phyloP scores from a whole-genome alignment of 805 yeast species.

The Hanseniaspora jakobsenii region DNA sequence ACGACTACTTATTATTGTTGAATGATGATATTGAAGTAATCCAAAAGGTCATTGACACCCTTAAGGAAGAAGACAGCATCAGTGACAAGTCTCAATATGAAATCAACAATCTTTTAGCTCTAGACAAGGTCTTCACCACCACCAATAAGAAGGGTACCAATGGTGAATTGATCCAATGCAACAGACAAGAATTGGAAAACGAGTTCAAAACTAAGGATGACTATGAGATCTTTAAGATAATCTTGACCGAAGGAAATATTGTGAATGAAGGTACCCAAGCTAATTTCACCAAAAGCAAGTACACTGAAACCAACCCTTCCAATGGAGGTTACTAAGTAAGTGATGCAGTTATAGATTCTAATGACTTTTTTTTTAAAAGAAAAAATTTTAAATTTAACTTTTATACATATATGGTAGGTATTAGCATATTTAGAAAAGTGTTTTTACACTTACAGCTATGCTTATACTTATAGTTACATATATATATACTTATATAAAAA shows the following conservation, averaged over 20 bases:
- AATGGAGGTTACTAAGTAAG: conserved; percentile 17
- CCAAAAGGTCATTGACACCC: too few relatives aligned
- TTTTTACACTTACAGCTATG: too few relatives aligned
- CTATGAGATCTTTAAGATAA: conserved; percentile 45
- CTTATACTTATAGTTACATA: too few relatives aligned
- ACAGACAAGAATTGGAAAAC: conserved; percentile 46
- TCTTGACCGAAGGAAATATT: conserved; percentile 50
- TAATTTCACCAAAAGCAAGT: conserved; percentile 24
- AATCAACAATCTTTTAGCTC: conserved; percentile 1
- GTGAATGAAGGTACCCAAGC: conserved; percentile 34
- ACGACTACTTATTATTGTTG: conserved; percentile 53
- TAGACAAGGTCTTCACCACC: conserved; percentile 45
- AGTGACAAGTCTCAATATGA: conserved; percentile 2
- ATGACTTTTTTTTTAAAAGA: not conserved
- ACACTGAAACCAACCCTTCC: conserved; percentile 35
- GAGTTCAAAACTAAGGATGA: conserved; percentile 52
- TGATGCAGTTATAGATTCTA: not conserved
- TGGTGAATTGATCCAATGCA: conserved; percentile 63
- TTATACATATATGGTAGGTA: too few relatives aligned
- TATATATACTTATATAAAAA: too few relatives aligned
- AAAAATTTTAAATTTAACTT: not conserved
- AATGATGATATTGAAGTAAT: conserved; percentile 2
- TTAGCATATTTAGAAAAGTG: too few relatives aligned
- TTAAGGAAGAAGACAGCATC: not conserved
- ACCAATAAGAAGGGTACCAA: conserved; percentile 53